Conservation (phyloP, 2,329 filamentous ascomycete species). For the Fonsecaea pedrosoi region DNA sequence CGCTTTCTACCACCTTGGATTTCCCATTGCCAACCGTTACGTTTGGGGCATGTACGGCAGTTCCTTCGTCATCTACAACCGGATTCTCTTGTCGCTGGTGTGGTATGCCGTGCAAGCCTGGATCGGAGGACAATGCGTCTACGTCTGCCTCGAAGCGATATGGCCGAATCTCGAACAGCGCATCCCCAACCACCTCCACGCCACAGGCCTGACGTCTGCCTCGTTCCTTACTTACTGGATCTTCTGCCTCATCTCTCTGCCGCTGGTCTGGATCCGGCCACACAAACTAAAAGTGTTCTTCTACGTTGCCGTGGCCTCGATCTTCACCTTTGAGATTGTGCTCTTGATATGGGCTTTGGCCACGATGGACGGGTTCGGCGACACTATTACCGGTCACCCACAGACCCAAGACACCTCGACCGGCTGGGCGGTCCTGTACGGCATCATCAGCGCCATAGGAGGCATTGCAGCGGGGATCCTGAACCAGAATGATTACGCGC, state of each 20-base stretch:
- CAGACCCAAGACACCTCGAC: conserved; percentile 26
- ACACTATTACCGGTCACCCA: conserved; percentile 34
- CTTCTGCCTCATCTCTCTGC: conserved; percentile 54
- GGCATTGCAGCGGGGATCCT: conserved; percentile 54
- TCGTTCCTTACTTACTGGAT: conserved; percentile 55
- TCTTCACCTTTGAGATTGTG: conserved; percentile 51
- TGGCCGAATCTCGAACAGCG: conserved; percentile 53
- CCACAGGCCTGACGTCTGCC: conserved; percentile 48
- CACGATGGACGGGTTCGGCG: conserved; percentile 45
- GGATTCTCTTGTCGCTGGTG: conserved; percentile 72
- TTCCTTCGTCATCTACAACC: conserved; percentile 86
- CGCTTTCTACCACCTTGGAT: conserved; percentile 85
- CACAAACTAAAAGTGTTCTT: conserved; percentile 55
- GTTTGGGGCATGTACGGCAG: conserved; percentile 90
- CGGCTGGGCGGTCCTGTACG: conserved; percentile 39
- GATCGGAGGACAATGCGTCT: conserved; percentile 57
- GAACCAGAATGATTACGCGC: conserved; percentile 56
- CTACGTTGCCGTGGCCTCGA: conserved; percentile 49
- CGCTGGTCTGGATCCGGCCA: conserved; percentile 55
- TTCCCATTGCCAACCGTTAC: conserved; percentile 75
- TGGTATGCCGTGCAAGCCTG: conserved; percentile 61
- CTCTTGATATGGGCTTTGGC: conserved; percentile 47
- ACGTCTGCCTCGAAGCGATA: conserved; percentile 56
- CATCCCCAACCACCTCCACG: conserved; percentile 49
- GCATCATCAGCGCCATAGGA: conserved; percentile 53